Percentiles rank a stretch among this genome's conserved stretches.
These are phyloP conservation scores for Phytophthora palmivora DNA, from an alignment of 352 stramenopile genomes.

Conservation along the genomic window DNA sequence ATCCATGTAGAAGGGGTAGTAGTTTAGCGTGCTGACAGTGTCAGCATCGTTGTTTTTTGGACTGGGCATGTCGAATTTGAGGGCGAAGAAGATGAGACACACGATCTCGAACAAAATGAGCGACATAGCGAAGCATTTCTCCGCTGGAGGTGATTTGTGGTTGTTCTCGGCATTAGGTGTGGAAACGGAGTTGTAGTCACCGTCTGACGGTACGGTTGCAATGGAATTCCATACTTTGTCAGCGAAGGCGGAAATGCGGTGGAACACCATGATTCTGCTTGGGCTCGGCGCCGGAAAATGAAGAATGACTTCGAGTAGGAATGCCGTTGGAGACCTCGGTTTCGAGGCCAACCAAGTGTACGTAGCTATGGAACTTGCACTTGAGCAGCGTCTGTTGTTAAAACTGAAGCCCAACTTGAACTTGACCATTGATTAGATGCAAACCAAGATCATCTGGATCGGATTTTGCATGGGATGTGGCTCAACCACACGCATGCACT, in stretches of 20 bases:
- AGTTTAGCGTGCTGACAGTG: constrained; percentile 13
- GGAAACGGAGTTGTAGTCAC: constrained; percentile 18
- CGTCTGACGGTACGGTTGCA: constrained; percentile 4
- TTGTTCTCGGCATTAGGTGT: constrained; percentile 16
- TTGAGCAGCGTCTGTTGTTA: constrained; percentile 10
- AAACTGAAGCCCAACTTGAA: constrained; percentile 25
- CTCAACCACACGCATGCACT: constrained; percentile 3
- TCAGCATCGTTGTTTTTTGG: constrained; percentile 14
- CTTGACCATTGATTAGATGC: constrained; percentile 25
- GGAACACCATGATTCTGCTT: constrained; percentile 17
- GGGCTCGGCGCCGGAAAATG: constrained; percentile 13
- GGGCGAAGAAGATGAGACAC: constrained; percentile 28
- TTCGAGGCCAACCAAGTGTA: constrained; percentile 10
- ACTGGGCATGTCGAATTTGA: constrained; percentile 30
- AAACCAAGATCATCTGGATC: constrained; percentile 17
- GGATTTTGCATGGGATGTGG: constrained; percentile 18
- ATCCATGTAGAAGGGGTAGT: constrained; percentile 71
- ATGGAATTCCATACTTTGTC: constrained; percentile 27
- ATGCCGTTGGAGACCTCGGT: not conserved
- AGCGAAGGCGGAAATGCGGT: constrained; percentile 13
- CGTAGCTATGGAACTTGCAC: constrained; percentile 5
- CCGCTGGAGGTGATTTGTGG: not conserved
- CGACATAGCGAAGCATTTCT: constrained; percentile 23
- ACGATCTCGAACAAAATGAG: constrained; percentile 15
- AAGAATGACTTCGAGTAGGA: constrained; percentile 3